Percentiles rank a stretch among this genome's conserved stretches.
Evolutionary conservation across 2,329 filamentous ascomycete genomes (phyloP).

Genomic region (Beauveria sp.): DNA sequence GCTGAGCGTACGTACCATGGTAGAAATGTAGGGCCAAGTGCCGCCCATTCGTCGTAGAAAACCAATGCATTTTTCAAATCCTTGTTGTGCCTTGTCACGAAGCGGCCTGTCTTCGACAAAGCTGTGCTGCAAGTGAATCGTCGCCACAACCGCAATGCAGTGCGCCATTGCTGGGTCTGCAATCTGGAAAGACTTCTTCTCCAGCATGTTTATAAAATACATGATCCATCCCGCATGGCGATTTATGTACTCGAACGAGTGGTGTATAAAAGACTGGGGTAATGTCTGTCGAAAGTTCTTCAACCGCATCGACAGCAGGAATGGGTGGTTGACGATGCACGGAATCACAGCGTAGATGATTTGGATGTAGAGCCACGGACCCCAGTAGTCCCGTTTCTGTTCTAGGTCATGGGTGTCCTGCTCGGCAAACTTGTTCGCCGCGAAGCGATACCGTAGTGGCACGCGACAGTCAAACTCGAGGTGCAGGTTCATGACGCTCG

Average conservation of each 20-base stretch:
- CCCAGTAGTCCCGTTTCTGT: constrained; percentile 42
- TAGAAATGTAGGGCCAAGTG: constrained; percentile 19
- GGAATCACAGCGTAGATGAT: constrained; percentile 45
- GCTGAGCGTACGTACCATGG: constrained; percentile 19
- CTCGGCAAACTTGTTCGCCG: constrained; percentile 38
- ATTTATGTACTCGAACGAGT: constrained; percentile 43
- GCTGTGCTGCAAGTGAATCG: constrained; percentile 46
- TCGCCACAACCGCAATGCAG: constrained; percentile 43
- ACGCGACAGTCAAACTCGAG: constrained; percentile 46
- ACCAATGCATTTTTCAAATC: constrained; percentile 21
- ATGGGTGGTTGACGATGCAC: constrained; percentile 45
- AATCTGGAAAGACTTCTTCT: constrained; percentile 33
- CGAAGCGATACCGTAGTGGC: constrained; percentile 42
- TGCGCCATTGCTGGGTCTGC: constrained; percentile 30
- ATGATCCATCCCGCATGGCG: constrained; percentile 46
- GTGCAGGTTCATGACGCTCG: constrained; percentile 39
- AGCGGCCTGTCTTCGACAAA: constrained; percentile 29
- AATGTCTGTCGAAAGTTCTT: constrained; percentile 44
- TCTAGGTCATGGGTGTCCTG: constrained; percentile 33
- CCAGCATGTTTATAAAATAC: constrained; percentile 40
- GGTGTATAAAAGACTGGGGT: constrained; percentile 46
- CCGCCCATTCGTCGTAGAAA: constrained; percentile 19
- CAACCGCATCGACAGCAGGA: constrained; percentile 44
- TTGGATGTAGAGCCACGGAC: constrained; percentile 44
- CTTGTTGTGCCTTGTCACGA: constrained; percentile 18